A percentile compares a stretch with the other conserved stretches of the same genome.
phyloP scores from a whole-genome alignment of 2,329 filamentous ascomycete genomes.

The Pyrenochaeta sp. region DNA sequence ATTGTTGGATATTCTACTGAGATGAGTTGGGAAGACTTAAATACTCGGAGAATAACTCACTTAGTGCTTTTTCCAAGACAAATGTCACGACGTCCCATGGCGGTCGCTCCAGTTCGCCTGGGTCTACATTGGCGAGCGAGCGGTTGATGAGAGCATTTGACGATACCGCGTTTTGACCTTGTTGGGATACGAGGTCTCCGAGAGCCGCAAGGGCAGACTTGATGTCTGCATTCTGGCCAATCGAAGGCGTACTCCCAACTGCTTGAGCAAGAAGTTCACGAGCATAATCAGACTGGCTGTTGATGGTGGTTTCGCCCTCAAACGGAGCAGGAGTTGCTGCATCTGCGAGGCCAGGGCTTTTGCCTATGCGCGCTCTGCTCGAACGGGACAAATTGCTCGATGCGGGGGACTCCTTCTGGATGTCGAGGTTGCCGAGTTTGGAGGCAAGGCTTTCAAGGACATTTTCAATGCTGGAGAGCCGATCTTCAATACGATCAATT shows the following conservation, averaged over 20 bases:
- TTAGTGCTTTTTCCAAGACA: constrained; percentile 34
- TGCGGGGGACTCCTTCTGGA: constrained; percentile 27
- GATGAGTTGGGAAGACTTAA: too few species aligned
- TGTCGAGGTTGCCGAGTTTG: constrained; percentile 35
- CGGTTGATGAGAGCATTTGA: constrained; percentile 31
- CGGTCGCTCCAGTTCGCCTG: constrained; percentile 37
- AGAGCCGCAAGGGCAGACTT: constrained; percentile 42
- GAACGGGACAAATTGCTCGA: constrained; percentile 34
- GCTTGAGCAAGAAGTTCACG: constrained; percentile 52
- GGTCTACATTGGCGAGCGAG: constrained; percentile 31
- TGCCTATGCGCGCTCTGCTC: constrained; percentile 20
- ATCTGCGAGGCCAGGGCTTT: constrained; percentile 27
- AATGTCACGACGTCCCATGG: constrained; percentile 38
- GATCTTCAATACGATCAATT: constrained; percentile 61
- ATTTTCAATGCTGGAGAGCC: constrained; percentile 58
- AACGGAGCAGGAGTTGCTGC: constrained; percentile 45
- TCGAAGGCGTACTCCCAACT: constrained; percentile 44
- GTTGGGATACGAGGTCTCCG: constrained; percentile 40
- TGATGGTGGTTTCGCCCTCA: constrained; percentile 59
- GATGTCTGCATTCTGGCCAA: constrained; percentile 44
- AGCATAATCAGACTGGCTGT: constrained; percentile 58
- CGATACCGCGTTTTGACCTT: constrained; percentile 25
- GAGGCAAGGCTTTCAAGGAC: constrained; percentile 48
- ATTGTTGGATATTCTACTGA: constrained; percentile 37
- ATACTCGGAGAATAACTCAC: too few species aligned